phyloP scores from a whole-genome alignment of 768 basidiomycete genomes.

The Suillus subluteus region DNA sequence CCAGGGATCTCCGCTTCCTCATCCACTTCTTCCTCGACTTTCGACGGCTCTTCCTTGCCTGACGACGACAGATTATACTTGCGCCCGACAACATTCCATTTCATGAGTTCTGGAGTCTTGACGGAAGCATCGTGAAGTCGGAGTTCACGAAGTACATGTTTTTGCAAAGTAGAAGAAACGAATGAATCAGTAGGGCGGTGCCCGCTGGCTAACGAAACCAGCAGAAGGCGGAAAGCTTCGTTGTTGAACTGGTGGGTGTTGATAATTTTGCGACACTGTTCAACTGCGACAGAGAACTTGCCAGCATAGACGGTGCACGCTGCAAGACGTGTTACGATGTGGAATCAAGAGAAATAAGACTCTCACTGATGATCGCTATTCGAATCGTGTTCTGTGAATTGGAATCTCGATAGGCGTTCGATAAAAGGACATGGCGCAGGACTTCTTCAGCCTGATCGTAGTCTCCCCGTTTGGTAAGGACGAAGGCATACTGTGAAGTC shows the following conservation, averaged over 20 bases:
- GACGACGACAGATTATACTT: slow-evolving; percentile 54
- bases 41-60: slow-evolving; percentile 38
- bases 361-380: slow-evolving; percentile 75
- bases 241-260: slow-evolving; percentile 83
- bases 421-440: slow-evolving; percentile 72
- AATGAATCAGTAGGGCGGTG: slow-evolving; percentile 73
- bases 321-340: slow-evolving; percentile 31
- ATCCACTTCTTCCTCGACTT: slow-evolving; percentile 40
- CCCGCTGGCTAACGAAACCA: slow-evolving; percentile 75
- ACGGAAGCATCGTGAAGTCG: slow-evolving; percentile 68
- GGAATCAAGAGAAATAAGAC: background rate
- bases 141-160: slow-evolving; percentile 83
- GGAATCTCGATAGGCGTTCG: slow-evolving; percentile 70
- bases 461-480: slow-evolving; percentile 63
- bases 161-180: slow-evolving; percentile 78
- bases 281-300: slow-evolving; percentile 61
- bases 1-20: slow-evolving; percentile 27
- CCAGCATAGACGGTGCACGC: slow-evolving; percentile 72
- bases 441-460: slow-evolving; percentile 74
- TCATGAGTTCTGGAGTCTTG: slow-evolving; percentile 59
- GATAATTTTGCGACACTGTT: slow-evolving; percentile 78
- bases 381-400: slow-evolving; percentile 72
- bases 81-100: slow-evolving; percentile 63
- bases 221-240: slow-evolving; percentile 78
- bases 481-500: slow-evolving; percentile 67